Conservation (phyloP, 2,329 filamentous ascomycete species). For the Hypoxylon sp. region DNA sequence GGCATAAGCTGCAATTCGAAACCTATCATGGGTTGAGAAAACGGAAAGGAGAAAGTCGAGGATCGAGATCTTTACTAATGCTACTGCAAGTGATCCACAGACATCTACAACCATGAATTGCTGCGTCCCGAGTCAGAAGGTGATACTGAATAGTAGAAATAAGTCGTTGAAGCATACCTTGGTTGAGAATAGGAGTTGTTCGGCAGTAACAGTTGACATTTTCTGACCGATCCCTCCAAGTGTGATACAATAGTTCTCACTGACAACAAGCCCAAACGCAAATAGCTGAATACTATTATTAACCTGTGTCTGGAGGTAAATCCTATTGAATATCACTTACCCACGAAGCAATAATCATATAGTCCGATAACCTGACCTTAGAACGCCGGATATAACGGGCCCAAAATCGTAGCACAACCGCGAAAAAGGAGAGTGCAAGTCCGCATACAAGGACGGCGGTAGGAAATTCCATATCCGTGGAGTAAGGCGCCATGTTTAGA, state of each 20-base stretch:
- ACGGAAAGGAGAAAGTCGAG: slow-evolving; percentile 30
- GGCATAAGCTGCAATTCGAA: slow-evolving; percentile 19
- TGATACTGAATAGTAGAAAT: not conserved
- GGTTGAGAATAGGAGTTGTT: slow-evolving; percentile 11
- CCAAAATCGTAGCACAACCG: slow-evolving; percentile 21
- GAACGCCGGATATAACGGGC: slow-evolving; percentile 18
- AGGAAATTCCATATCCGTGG: slow-evolving; percentile 19
- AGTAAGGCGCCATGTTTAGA: slow-evolving; percentile 26
- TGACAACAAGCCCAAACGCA: slow-evolving; percentile 15
- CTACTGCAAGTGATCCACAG: slow-evolving; percentile 23
- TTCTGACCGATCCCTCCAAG: slow-evolving; percentile 13
- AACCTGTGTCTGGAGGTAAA: not conserved
- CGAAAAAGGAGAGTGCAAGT: slow-evolving; percentile 23
- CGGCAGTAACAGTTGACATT: not conserved
- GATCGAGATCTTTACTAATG: slow-evolving; percentile 33
- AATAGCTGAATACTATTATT: slow-evolving; percentile 8
- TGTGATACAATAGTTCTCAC: slow-evolving; percentile 18
- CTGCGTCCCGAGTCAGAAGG: not conserved
- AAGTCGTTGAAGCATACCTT: not conserved
- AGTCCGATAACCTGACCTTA: slow-evolving; percentile 20
- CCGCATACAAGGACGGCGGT: slow-evolving; percentile 25
- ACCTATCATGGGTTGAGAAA: slow-evolving; percentile 20
- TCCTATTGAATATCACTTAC: slow-evolving; percentile 7
- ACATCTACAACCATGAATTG: slow-evolving; percentile 21
- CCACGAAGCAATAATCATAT: slow-evolving; percentile 28